Percentiles rank a stretch among this genome's conserved stretches.
phyloP scores from a whole-genome alignment of 2,329 filamentous ascomycete species.

The Ceratocystis alfenasii region DNA sequence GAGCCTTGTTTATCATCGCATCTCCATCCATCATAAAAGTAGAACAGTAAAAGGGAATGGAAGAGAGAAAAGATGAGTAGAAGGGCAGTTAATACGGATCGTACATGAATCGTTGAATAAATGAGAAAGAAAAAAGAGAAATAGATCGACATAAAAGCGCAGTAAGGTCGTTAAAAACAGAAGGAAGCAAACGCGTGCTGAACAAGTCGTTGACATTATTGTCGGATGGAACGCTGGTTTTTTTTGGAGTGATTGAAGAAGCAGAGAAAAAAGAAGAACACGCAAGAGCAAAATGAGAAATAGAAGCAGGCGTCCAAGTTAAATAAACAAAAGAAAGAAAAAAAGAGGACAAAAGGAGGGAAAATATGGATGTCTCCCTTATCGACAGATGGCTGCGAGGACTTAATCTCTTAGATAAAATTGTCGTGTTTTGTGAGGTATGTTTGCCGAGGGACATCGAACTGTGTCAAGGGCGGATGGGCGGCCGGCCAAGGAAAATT shows the following conservation, averaged over 20 bases:
- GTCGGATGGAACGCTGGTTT: conserved; percentile 25
- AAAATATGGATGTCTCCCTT: neutral
- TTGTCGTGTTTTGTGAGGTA: neutral
- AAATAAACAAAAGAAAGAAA: conserved; percentile 5
- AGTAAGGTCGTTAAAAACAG: conserved; percentile 7
- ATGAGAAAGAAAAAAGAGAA: conserved; percentile 27
- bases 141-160: conserved; percentile 15
- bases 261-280: conserved; percentile 22
- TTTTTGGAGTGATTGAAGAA: conserved; percentile 13
- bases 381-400: neutral
- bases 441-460: too few species aligned
- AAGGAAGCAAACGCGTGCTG: conserved; percentile 9
- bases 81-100: conserved; percentile 1
- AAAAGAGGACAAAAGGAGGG: neutral
- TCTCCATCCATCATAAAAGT: conserved; percentile 11
- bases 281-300: conserved; percentile 19
- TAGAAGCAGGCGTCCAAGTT: neutral
- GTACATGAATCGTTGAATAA: conserved; percentile 21
- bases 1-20: neutral
- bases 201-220: conserved; percentile 30
- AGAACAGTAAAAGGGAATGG: neutral
- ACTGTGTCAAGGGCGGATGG: neutral
- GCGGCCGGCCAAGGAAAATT: neutral
- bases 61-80: neutral
- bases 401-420: neutral